Base-by-base conservation (phyloP, 441 rosid genomes). In the Jatropha multifida region DNA sequence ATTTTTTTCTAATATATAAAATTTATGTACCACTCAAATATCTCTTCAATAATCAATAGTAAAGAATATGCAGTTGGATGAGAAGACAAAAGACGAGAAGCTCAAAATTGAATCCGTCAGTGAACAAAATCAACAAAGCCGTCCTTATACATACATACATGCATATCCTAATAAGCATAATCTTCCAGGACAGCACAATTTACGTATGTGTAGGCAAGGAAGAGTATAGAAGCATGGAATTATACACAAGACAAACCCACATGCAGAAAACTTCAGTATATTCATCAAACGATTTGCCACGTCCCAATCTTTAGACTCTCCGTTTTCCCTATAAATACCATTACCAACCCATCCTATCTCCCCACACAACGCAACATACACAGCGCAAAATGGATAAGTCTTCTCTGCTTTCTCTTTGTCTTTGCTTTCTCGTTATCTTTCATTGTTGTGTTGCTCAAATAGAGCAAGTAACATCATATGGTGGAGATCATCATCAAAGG, bases 161-260 rank as follows among this genome's bases (percentile, higher is more conserved):
- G 0, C 23, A 23, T 12, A 51, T 4, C 56, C 56, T 12, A 10
- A 12, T 51, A 65, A 83, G 18, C 64, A 86, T 83, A 91, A 86
- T 80, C 76, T 20, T 37, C 81, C 73, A 65, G 92, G 92, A 83
- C 97, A 91, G 77, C 95, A 44, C 90, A 14, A 97, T 91, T 73
- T 67, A 62, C 58, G 71, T 51, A 54, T 44, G 42, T 48, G 75
- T 48, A 58, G 58, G 74, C 52, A 41, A 71, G 52, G 38, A 56
- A 56, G 7, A n/a, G 52, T 15, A 42, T 42, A 18, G 32, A 38
- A 70, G 4, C 74, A 55, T 38, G 66, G 23, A 23, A 40, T 15
- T 1, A 40, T 23, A 26, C 13, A 41, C 20, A 27, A 72, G 60
- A 73, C 69, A 73, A 73, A 46, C 18, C 37, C 48, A 62, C 76